phyloP scores from a whole-genome alignment of 176 grass and related monocot species.

The Ensete ventricosum region DNA sequence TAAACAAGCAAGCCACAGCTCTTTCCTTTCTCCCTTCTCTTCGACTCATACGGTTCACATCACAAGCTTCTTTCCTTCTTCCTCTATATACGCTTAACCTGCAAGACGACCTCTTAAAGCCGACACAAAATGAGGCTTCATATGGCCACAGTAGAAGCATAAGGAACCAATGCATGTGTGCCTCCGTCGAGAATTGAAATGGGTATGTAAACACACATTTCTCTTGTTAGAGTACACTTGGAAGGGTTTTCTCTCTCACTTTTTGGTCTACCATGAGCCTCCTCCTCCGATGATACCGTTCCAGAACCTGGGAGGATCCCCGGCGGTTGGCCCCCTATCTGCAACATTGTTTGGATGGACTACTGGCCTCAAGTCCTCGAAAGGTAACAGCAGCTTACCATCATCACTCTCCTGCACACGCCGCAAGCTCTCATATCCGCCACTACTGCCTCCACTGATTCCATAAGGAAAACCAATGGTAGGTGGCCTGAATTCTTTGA shows the following conservation, averaged over 20 bases:
- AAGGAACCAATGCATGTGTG: not conserved
- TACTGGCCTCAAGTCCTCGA: slow-evolving; percentile 4
- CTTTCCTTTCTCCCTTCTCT: too few species aligned
- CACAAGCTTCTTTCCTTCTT: too few species aligned
- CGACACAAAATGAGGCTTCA: too few species aligned
- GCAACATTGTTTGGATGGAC: not conserved
- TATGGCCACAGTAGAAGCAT: too few species aligned
- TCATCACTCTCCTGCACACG: not conserved
- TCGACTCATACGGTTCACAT: too few species aligned
- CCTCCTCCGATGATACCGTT: slow-evolving; percentile 2
- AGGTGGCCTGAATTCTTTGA: slow-evolving; percentile 10
- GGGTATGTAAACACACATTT: not conserved
- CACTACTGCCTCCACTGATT: not conserved
- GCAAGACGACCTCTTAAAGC: too few species aligned
- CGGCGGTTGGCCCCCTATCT: not conserved
- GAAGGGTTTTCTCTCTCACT: too few species aligned
- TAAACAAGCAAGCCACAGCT: too few species aligned
- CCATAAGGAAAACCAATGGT: slow-evolving; percentile 1
- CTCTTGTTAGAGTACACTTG: too few species aligned
- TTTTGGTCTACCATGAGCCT: slow-evolving; percentile 14
- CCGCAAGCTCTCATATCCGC: too few species aligned
- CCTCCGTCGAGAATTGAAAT: not conserved
- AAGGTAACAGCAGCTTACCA: slow-evolving; percentile 9
- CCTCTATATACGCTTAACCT: too few species aligned
- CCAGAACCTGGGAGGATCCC: slow-evolving; percentile 15